Base-by-base conservation (phyloP, 2,329 filamentous ascomycete genomes). In the Pseudodiploospora longispora region DNA sequence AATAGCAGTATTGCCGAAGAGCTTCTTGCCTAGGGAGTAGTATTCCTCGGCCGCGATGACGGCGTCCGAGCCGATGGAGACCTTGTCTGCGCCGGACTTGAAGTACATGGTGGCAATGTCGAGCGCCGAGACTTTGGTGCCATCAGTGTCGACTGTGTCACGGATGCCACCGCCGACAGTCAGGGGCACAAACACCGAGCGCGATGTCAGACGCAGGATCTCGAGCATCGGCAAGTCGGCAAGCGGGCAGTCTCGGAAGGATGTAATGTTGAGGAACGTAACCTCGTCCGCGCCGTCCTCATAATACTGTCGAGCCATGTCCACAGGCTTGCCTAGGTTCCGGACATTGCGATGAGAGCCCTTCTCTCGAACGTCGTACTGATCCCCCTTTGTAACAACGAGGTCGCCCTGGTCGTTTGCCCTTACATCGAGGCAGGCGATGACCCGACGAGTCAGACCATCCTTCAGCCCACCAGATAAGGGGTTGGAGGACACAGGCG, bases 31-130 rank as follows among this genome's bases (percentile, higher is more conserved):
- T 8, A 74, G 71, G 7, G 77, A 74, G 65, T 90, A 87, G 71
- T 94, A 98, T 57, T 91, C 85, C 64, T 97, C 90, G 0, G 93
- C 93, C 30, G 93, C 93, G 37, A 82, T 76, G 28, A 98, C 94
- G 44, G 93, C 93, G 63, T 98, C 93, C 6, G 86, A 94, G 7
- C 93, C 93, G 59, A 98, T 95, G 41, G 87, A 94, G 44, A 98
- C 90, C 69, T 98, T 98, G 71, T 98, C 93, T 28, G 93, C 93
- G 48, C 93, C 93, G 36, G 84, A 90, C 64, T 91, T 85, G 78
- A 98, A 98, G 74, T 98, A 98, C 77, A 97, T 84, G 38, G 84
- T 91, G 19, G 93, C 93, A 50, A 98, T 88, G 55, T 96, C 86
- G 10, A 97, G 79, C 1, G 93, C 93, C 3, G 87, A 83, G n/a